Conservation (phyloP, 352 stramenopile genomes). For the Pythium insidiosum region DNA sequence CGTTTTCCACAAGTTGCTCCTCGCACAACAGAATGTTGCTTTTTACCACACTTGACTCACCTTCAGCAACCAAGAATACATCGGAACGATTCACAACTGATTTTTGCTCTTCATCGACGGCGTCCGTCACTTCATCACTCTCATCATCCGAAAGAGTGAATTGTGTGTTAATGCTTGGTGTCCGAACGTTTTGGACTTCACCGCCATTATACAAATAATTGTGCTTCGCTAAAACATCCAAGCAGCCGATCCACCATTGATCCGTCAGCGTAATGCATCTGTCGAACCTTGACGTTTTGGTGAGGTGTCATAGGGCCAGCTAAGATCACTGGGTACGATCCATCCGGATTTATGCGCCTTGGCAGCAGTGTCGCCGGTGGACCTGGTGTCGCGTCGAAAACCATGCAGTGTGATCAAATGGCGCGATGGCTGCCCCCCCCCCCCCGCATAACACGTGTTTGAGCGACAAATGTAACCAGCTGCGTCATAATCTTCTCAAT, state of each 20-base stretch:
- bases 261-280: slow-evolving; percentile 8
- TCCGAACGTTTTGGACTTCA: too few species aligned
- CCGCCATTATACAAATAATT: too few species aligned
- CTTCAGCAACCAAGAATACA: not conserved
- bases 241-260: not conserved
- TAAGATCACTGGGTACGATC: slow-evolving; percentile 12
- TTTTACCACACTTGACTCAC: too few species aligned
- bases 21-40: not conserved
- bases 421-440: slow-evolving; percentile 9
- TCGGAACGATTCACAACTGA: not conserved
- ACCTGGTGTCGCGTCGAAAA: slow-evolving; percentile 16
- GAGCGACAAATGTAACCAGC: slow-evolving; percentile 11
- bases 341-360: slow-evolving; percentile 1
- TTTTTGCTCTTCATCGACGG: slow-evolving; percentile 4
- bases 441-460: slow-evolving; percentile 15
- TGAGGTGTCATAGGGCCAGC: slow-evolving; percentile 10
- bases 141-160: not conserved
- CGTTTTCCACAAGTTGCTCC: not conserved
- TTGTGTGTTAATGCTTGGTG: too few species aligned
- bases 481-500: slow-evolving; percentile 17
- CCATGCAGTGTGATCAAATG: slow-evolving; percentile 16
- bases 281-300: slow-evolving; percentile 6
- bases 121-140: not conserved
- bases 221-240: slow-evolving; percentile 1
- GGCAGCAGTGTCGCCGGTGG: slow-evolving; percentile 12